Conservation (phyloP, 129 eudicot species). For the Daucus carota region DH1_v3.0 NC_030381.2:55688001-55688500, state of each 20-base stretch:
- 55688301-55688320: not conserved
- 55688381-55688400: constrained; percentile 46
- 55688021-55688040: not conserved
- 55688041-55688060: not conserved
- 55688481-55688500: constrained; percentile 42
- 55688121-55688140: too few species aligned
- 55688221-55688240: not conserved
- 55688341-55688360: not conserved
- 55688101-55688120: not conserved
- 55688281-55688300: not conserved
- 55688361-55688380: not conserved
- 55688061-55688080: not conserved
- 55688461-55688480: constrained; percentile 63
- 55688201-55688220: too few species aligned
- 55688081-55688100: not conserved
- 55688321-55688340: not conserved
- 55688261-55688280: not conserved
- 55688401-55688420: constrained; percentile 24
- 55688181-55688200: too few species aligned
- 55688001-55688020: not conserved
- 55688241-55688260: not conserved
- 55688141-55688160: not conserved
- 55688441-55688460: constrained; percentile 8
- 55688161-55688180: not conserved
- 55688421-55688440: constrained; percentile 24